Conservation (phyloP, 2,329 filamentous ascomycete genomes). For the Alternaria triticina region DNA sequence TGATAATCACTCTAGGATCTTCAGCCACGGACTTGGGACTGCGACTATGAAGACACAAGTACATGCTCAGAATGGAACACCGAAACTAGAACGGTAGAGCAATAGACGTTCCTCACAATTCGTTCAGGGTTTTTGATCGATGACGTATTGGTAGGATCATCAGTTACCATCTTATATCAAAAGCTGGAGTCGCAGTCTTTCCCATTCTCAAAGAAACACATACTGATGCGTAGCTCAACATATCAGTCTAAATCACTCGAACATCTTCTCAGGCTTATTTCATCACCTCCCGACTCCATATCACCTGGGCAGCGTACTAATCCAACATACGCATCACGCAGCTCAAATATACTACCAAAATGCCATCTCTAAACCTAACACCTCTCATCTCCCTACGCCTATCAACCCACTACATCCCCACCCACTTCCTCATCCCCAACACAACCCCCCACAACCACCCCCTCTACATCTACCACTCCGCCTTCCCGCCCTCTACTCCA, state of each 20-base stretch:
- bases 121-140: neutral
- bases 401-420: constrained; percentile 65
- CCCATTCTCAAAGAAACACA: neutral
- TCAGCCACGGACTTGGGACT: neutral
- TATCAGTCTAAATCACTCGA: neutral
- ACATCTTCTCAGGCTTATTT: neutral
- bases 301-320: too few relatives aligned
- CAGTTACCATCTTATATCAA: neutral
- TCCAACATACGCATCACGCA: too few relatives aligned
- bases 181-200: too few relatives aligned
- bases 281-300: too few relatives aligned
- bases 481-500: constrained; percentile 56
- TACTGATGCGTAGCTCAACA: neutral
- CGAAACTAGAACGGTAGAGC: neutral
- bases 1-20: neutral
- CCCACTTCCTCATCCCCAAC: constrained; percentile 66
- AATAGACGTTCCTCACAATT: neutral
- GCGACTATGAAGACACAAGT: neutral
- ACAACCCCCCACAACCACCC: constrained; percentile 68
- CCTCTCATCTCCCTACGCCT: constrained; percentile 61
- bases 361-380: constrained; percentile 41
- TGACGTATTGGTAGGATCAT: neutral
- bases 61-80: neutral
- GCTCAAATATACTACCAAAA: neutral
- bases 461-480: constrained; percentile 69